A percentile compares a stretch with the other conserved stretches of the same genome.
phyloP scores from a whole-genome alignment of 306 rosid species.

The Casuarina cunninghamiana region DNA sequence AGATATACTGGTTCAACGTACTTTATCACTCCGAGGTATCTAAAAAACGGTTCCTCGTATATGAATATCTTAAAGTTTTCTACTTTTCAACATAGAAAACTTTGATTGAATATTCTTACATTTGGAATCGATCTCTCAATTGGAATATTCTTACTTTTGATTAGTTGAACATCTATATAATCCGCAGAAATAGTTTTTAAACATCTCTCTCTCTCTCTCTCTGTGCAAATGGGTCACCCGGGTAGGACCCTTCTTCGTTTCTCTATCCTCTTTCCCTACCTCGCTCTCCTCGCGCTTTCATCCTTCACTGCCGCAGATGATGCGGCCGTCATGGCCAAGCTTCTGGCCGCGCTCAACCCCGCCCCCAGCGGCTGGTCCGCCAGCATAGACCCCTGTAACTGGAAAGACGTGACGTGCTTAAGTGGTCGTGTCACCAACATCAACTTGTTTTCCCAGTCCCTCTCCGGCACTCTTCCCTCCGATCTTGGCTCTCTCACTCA shows the following conservation, averaged over 20 bases:
- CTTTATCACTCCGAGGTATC: no score
- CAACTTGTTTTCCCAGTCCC: constrained; percentile 36
- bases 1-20: no score
- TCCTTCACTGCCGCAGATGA: constrained; percentile 52
- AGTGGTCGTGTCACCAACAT: constrained; percentile 54
- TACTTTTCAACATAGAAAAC: no score
- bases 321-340: constrained; percentile 44
- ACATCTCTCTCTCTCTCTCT: constrained; percentile 31
- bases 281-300: neutral
- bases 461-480: constrained; percentile 70
- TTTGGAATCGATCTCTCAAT: no score
- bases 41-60: no score
- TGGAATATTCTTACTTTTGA: no score
- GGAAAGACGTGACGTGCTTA: constrained; percentile 64
- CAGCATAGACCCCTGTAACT: constrained; percentile 38
- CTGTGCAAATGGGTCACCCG: constrained; percentile 46
- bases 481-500: constrained; percentile 64
- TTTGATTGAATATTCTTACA: no score
- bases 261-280: neutral
- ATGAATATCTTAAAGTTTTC: no score
- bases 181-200: no score
- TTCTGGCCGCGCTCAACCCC: constrained; percentile 34
- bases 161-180: constrained; percentile 45
- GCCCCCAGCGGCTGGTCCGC: constrained; percentile 56
- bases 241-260: constrained; percentile 44